Base-by-base conservation (phyloP, 2,329 filamentous ascomycete species). In the Macroventuria anomochaeta region DNA sequence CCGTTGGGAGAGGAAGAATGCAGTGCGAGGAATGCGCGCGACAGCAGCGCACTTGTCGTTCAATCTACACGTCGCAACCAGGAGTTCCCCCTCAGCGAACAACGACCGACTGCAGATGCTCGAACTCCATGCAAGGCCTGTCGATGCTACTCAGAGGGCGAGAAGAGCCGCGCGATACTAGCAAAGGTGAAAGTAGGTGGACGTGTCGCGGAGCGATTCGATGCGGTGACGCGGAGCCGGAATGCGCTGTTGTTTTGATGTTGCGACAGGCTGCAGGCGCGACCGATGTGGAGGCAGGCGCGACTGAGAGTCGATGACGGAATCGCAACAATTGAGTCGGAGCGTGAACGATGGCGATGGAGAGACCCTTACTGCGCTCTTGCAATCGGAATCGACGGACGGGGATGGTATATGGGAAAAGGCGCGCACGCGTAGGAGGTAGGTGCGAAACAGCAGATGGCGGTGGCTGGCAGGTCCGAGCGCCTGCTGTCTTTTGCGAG, bases 111-210 rank as follows among this genome's bases (percentile, higher is more conserved):
- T 61, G 46, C 50, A 54, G 44, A 44, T 42, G 41, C 29, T 33
- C 51, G 55, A 56, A 50, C 68, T 72, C 71, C 71, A 74, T 74
- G 61, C 71, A 73, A 67, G 67, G 69, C 63, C 64, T 62, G 58
- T 38, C 38, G 59, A 51, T 50, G 52, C 17, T 53, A 53, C 36
- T 47, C 46, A 49, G 52, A 48, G 48, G 46, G 43, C 36, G 51
- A 51, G 46, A 46, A 49, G 52, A 43, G 55, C 51, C 46, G 59
- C 51, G 53, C 40, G 47, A 47, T 40, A 47, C 55, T 55, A 58
- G 58, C 47, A 56, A 47, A 48, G 52, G 40, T 23, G 33, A 44
- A 46, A 21, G 57, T 29, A 37, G 53, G 55, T 52, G 55, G 51
- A 55, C 54, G 53, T 53, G 61, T 48, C 48, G 34, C 48, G 46